Evolutionary conservation across 106 monocot species (phyloP).

Genomic region (Triglochin maritima): DNA sequence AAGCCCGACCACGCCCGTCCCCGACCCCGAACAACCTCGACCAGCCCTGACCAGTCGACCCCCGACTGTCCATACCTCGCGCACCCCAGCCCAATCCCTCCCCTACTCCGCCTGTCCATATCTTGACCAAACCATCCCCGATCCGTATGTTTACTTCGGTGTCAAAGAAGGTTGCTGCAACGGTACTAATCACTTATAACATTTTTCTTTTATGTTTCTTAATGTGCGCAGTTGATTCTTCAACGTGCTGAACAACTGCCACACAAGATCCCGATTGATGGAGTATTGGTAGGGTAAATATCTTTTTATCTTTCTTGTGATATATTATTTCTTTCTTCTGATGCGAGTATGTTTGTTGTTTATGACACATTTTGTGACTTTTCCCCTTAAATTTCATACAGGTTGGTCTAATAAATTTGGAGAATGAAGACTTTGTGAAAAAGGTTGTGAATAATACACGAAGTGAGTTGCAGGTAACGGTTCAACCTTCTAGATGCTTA

Average conservation of each 20-base stretch:
- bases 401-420: slow-evolving; percentile 89
- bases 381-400: slow-evolving; percentile 18
- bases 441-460: slow-evolving; percentile 42
- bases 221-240: slow-evolving; percentile 56
- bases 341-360: too few relatives aligned
- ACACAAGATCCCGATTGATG: slow-evolving; percentile 86
- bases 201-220: slow-evolving; percentile 1
- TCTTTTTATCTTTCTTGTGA: neutral
- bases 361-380: too few relatives aligned
- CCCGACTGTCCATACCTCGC: too few relatives aligned
- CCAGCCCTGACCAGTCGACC: too few relatives aligned
- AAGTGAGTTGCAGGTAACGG: slow-evolving; percentile 50
- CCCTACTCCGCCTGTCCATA: too few relatives aligned
- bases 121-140: too few relatives aligned
- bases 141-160: neutral
- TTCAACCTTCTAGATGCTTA: too few relatives aligned
- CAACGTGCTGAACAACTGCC: slow-evolving; percentile 86
- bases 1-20: too few relatives aligned
- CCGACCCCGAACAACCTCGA: too few relatives aligned
- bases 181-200: too few relatives aligned
- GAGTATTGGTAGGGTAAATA: slow-evolving; percentile 58
- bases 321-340: too few relatives aligned
- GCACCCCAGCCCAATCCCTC: too few relatives aligned
- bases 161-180: neutral
- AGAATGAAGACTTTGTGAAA: slow-evolving; percentile 72